phyloP scores from a whole-genome alignment of 73 alveolate genomes.

The Uronychia setigera region DNA sequence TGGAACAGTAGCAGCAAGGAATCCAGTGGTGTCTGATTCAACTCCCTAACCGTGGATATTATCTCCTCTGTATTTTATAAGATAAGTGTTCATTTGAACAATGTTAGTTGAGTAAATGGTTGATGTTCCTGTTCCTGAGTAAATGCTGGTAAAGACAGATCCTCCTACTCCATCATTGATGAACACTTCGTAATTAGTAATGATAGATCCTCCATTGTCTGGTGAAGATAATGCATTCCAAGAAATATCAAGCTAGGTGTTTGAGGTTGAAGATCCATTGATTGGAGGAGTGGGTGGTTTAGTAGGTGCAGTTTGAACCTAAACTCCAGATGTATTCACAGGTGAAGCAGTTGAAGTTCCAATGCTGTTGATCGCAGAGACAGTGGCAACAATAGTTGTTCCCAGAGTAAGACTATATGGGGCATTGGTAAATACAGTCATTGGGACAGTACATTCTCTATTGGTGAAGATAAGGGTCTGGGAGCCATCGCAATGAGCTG shows the following conservation, averaged over 20 bases:
- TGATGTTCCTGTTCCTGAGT: slow-evolving; percentile 1
- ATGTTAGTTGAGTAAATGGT: not conserved
- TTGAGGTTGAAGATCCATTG: slow-evolving; percentile 33
- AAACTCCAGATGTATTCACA: slow-evolving; percentile 24
- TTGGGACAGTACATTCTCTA: slow-evolving; percentile 30
- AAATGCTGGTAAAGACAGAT: not conserved
- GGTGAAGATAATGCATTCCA: slow-evolving; percentile 30
- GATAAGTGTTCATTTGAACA: slow-evolving; percentile 29
- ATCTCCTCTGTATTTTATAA: slow-evolving; percentile 22
- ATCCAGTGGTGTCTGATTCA: slow-evolving; percentile 15
- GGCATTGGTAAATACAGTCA: slow-evolving; percentile 16
- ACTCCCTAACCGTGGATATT: slow-evolving; percentile 30
- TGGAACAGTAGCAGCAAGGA: not conserved
- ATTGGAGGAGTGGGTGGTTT: slow-evolving; percentile 54
- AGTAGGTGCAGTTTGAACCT: slow-evolving; percentile 25
- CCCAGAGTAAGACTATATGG: slow-evolving; percentile 29
- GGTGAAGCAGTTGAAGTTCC: slow-evolving; percentile 31
- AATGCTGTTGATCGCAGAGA: slow-evolving; percentile 19
- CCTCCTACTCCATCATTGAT: not conserved
- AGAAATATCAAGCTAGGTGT: slow-evolving; percentile 15
- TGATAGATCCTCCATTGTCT: slow-evolving; percentile 12
- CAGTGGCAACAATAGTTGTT: slow-evolving; percentile 18
- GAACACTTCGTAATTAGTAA: slow-evolving; percentile 19
- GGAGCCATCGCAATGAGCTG: slow-evolving; percentile 46
- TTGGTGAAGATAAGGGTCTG: slow-evolving; percentile 30